Percentiles rank a stretch among this genome's conserved stretches.
phyloP scores from a whole-genome alignment of 1,284 basidiomycete species.

The Cryptococcus maquisensis region DNA sequence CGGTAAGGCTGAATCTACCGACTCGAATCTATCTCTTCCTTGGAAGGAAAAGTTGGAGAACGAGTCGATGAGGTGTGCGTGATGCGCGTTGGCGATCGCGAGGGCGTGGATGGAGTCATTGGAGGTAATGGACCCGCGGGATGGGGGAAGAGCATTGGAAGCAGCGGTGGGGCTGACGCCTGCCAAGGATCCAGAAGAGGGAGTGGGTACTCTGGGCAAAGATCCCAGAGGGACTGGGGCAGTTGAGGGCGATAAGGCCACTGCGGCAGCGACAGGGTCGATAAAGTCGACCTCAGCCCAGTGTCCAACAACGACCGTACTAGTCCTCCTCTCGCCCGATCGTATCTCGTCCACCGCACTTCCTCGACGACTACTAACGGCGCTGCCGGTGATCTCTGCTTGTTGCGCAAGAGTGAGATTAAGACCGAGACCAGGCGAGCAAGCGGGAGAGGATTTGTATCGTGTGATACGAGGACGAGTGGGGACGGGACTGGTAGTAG shows the following conservation, averaged over 20 bases:
- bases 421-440: slow-evolving; percentile 21
- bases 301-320: slow-evolving; percentile 6
- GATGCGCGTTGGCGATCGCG: background rate
- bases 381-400: background rate
- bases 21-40: slow-evolving; percentile 20
- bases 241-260: background rate
- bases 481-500: background rate
- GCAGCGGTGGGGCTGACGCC: background rate
- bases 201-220: background rate
- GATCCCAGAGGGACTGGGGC: background rate
- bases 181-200: background rate
- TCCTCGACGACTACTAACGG: background rate
- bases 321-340: background rate
- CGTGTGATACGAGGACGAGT: slow-evolving; percentile 18
- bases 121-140: background rate
- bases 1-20: slow-evolving; percentile 23
- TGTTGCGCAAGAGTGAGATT: slow-evolving; percentile 16
- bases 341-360: background rate
- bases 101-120: background rate
- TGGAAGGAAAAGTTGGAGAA: slow-evolving; percentile 2
- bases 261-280: slow-evolving; percentile 19
- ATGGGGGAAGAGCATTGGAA: background rate
- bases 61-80: slow-evolving; percentile 8
- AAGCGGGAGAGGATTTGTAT: slow-evolving; percentile 26
- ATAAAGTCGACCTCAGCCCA: slow-evolving; percentile 29